Percentiles rank a stretch among this genome's conserved stretches.
Conservation (phyloP, 306 rosid species). For the Spatholobus suberectus region DNA sequence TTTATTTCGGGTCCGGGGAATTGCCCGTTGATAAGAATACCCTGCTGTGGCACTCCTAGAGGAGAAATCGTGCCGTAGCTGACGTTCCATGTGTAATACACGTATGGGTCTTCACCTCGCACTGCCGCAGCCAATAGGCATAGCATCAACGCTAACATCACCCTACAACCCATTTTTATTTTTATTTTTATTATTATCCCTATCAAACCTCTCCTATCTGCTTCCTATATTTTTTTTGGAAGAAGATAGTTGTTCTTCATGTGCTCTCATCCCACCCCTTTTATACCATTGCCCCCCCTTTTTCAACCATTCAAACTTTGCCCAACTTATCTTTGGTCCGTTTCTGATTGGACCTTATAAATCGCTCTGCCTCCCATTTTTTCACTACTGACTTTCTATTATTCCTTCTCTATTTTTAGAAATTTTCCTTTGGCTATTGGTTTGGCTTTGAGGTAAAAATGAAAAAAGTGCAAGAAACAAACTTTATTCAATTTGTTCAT, state of each 20-base stretch:
- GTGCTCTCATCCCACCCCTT: background rate
- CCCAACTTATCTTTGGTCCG: conserved; percentile 11
- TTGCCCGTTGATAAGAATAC: conserved; percentile 71
- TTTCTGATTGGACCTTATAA: conserved; percentile 15
- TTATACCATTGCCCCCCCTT: conserved; percentile 27
- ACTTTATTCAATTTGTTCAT: too few relatives aligned
- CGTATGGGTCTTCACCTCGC: conserved; percentile 68
- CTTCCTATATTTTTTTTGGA: conserved; percentile 17
- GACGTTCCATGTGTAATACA: conserved; percentile 73
- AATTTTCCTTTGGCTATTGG: background rate
- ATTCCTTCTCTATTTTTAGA: too few relatives aligned
- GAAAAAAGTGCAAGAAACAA: too few relatives aligned
- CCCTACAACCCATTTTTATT: conserved; percentile 24
- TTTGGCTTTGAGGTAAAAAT: too few relatives aligned
- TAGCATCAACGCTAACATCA: conserved; percentile 28
- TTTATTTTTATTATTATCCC: background rate
- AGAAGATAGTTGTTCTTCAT: conserved; percentile 44
- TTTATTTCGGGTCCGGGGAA: conserved; percentile 87
- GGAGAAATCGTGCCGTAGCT: conserved; percentile 78
- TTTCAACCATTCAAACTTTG: background rate
- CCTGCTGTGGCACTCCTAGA: conserved; percentile 72
- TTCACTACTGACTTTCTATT: too few relatives aligned
- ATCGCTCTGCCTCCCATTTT: conserved; percentile 45
- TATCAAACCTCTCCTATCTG: conserved; percentile 30
- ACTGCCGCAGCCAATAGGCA: conserved; percentile 50